phyloP scores from a whole-genome alignment of 169 alveolate species.

The Plasmodium billcollinsi region DNA sequence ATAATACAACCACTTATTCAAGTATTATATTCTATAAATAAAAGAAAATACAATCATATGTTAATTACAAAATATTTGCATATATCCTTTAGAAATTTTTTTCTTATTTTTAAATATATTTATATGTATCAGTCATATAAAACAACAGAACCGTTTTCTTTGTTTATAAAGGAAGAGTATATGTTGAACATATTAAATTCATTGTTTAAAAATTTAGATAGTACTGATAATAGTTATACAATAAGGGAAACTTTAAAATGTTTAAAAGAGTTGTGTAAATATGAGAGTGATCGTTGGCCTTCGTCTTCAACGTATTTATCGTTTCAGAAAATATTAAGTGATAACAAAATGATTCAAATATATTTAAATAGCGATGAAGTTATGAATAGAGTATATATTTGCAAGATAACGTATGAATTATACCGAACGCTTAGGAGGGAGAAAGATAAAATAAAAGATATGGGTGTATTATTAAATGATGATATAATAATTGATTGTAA shows the following conservation, averaged over 20 bases:
- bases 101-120: slow-evolving; percentile 50
- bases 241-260: slow-evolving; percentile 53
- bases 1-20: slow-evolving; percentile 34
- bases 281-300: slow-evolving; percentile 49
- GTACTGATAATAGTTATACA: slow-evolving; percentile 14
- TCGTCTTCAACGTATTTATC: slow-evolving; percentile 37
- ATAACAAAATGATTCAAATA: slow-evolving; percentile 15
- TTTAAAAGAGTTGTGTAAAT: slow-evolving; percentile 60
- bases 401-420: slow-evolving; percentile 44
- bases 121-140: slow-evolving; percentile 19
- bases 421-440: slow-evolving; percentile 36
- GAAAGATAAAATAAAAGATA: not conserved
- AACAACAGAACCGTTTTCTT: slow-evolving; percentile 10
- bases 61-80: slow-evolving; percentile 55
- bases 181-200: slow-evolving; percentile 51
- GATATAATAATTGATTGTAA: not conserved
- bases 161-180: slow-evolving; percentile 54
- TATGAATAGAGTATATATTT: slow-evolving; percentile 35
- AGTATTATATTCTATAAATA: slow-evolving; percentile 22
- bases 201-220: slow-evolving; percentile 31
- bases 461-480: not conserved
- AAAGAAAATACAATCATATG: slow-evolving; percentile 25
- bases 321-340: slow-evolving; percentile 19
- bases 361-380: slow-evolving; percentile 50
- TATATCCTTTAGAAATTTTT: slow-evolving; percentile 36